Evolutionary conservation across 768 basidiomycete genomes (phyloP).

Genomic region (Coprinopsis marcescibilis): DNA sequence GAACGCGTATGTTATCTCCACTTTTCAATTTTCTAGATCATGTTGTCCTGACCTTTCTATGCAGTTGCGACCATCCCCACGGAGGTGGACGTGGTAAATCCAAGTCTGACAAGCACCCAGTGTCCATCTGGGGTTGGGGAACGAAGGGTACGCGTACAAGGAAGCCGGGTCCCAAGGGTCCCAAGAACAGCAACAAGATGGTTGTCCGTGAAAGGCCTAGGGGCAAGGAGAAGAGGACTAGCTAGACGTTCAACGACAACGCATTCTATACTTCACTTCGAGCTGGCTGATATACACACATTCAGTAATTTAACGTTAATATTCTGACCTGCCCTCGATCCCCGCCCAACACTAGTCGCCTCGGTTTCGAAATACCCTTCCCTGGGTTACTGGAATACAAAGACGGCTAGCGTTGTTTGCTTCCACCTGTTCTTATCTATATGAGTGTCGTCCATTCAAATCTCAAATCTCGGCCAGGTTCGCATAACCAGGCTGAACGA

Average conservation of each 20-base stretch:
- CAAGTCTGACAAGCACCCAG: slow-evolving; percentile 93
- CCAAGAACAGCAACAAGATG: slow-evolving; percentile 86
- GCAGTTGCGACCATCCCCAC: slow-evolving; percentile 85
- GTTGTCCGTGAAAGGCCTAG: slow-evolving; percentile 82
- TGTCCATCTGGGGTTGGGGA: slow-evolving; percentile 89
- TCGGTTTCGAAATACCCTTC: too few species aligned
- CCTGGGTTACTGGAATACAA: too few species aligned
- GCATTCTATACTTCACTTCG: neutral
- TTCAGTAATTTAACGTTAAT: neutral
- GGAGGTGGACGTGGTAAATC: slow-evolving; percentile 98
- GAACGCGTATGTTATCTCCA: slow-evolving; percentile 68
- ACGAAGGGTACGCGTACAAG: slow-evolving; percentile 92
- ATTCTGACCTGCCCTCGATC: too few species aligned
- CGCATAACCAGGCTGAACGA: too few species aligned
- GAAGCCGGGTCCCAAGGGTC: slow-evolving; percentile 86
- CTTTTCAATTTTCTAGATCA: slow-evolving; percentile 2
- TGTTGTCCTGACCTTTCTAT: slow-evolving; percentile 1
- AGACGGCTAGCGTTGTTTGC: too few species aligned
- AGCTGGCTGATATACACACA: neutral
- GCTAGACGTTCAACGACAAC: too few species aligned
- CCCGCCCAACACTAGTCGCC: too few species aligned
- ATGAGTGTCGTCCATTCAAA: too few species aligned
- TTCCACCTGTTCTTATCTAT: too few species aligned
- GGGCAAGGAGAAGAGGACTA: slow-evolving; percentile 45
- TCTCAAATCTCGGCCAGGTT: too few species aligned